phyloP scores from a whole-genome alignment of 768 basidiomycete species.

The Dacryopinax spathularia region DNA sequence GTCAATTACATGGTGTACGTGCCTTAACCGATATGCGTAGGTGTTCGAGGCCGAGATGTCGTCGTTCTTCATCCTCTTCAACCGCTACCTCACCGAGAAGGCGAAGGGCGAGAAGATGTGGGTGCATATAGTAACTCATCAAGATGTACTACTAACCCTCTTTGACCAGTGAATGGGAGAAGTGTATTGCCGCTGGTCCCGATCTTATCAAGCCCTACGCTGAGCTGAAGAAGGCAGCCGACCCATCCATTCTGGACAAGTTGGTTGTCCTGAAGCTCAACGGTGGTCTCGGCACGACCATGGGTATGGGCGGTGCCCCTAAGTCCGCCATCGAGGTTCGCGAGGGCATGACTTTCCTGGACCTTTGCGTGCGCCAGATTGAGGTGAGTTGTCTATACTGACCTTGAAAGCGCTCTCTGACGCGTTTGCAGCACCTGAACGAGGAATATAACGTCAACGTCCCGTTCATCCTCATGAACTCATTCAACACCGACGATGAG shows the following conservation, averaged over 20 bases:
- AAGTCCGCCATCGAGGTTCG: conserved; percentile 93
- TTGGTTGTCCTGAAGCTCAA: conserved; percentile 92
- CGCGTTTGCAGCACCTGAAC: conserved; percentile 52
- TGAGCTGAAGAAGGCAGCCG: conserved; percentile 43
- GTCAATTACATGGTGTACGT: not conserved
- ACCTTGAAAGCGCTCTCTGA: not conserved
- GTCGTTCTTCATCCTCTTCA: conserved; percentile 90
- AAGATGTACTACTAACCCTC: not conserved
- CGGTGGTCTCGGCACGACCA: conserved; percentile 82
- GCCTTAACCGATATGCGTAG: conserved; percentile 25
- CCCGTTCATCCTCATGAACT: conserved; percentile 97
- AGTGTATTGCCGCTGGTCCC: conserved; percentile 70
- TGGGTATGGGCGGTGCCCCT: conserved; percentile 75
- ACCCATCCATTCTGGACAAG: conserved; percentile 66
- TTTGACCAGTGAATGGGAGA: conserved; percentile 61
- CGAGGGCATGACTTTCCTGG: conserved; percentile 95
- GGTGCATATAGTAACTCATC: conserved; percentile 19
- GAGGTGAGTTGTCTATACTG: conserved; percentile 33
- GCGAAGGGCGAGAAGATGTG: conserved; percentile 80
- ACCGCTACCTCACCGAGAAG: conserved; percentile 79
- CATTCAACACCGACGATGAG: conserved; percentile 95
- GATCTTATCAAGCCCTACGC: conserved; percentile 80
- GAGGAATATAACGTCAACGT: conserved; percentile 71
- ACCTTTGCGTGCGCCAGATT: conserved; percentile 85
- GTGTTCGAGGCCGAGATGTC: conserved; percentile 93